Evolutionary conservation across 805 yeast species (phyloP), one percentile per base, ranked within the genome.

Genomic region (Blastobotrys attinorum): DNA sequence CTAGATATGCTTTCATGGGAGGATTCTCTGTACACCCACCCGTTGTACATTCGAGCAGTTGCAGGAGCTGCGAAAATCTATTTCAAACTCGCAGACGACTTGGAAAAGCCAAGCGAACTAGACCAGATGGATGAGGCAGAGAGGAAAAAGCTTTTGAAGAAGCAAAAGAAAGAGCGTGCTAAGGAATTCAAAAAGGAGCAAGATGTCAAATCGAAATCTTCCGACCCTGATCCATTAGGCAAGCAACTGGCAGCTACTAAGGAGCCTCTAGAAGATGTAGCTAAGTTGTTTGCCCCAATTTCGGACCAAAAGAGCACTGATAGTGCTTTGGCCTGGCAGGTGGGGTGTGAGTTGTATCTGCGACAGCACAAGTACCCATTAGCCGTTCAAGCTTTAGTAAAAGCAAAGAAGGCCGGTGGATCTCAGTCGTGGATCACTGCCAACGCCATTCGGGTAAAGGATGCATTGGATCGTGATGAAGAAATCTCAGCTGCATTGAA

Each of bases 1-100:
- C 53, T 84, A 22, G 80, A 79, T 16, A 76, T 85, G 75, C 52
- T 89, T 40, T 62, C 69, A 39, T 92, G 97, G 97, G 95, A 80
- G 45, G 94, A 89, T 60, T 60, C 65, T 17, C 61, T 92, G 37
- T 88, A 71, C 59, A 59, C 76, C 6, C 77, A 83, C 27, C 87
- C 94, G 3, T 73, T 83, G 42, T 86, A 76, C 57, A 68, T 75
- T n/a, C 74, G 92, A 43, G 84, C 84, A 1, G 69, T 81, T 47
- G 62, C 66, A 37, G 94, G 92, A 1, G 74, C 87, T 29, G 63
- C 80, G 22, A 63, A 70, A 16, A 61, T 84, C 31, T 76, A 79
- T 52, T 65, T 81, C 40, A 73, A 71, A 11, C 41, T 62, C 21
- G 55, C 47, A 22, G 59, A 61, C 25, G 39, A 40, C n/a, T 49